Base-by-base conservation (phyloP, 2,329 filamentous ascomycete species). In the Magnaporthiopsis poae region DNA sequence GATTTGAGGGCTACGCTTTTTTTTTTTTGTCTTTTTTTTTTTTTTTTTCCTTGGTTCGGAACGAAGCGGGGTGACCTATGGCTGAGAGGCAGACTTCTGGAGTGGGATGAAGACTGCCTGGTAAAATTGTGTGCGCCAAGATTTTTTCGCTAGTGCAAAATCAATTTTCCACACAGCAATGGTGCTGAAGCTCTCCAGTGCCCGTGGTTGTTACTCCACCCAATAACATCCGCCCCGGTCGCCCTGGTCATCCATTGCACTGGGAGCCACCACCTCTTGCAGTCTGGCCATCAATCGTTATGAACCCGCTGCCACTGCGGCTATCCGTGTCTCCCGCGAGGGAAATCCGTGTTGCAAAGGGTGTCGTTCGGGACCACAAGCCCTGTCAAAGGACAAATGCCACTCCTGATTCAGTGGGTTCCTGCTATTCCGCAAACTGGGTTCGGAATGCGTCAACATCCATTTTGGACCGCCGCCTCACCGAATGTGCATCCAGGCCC, bases 121-220 rank as follows among this genome's bases (percentile, higher is more conserved):
- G 46, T 27, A 61, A 66, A 63, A 63, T 66, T 66, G 65, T 66
- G 65, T 36, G 65, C 65, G 65, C 65, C 65, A 64, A 64, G 66
- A 63, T 59, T 65, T 66, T 67, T 67, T 67, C 66, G 66, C 66
- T 65, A 60, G 61, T 64, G 66, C 66, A 67, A 67, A 61, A 67
- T 67, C 64, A 60, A 67, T 67, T 67, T 66, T 66, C 66, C 66
- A 61, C 52, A 3, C 46, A 2, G 8, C n/a, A 13, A 25, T 56
- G 46, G 18, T 56, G 46, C 21, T 13, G 46, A 5, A n/a, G 21
- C 46, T 52, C 39, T 21, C 39, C 15, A 52, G 39, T 52, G 39
- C 46, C 46, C 21, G 21, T 21, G 46, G n/a, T 9, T 25, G 21
- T 8, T 56, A 21, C 46, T 56, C 46, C 46, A 56, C 46, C 46